phyloP scores from a whole-genome alignment of 805 yeast genomes.

The Ogataea glucozyma region DNA sequence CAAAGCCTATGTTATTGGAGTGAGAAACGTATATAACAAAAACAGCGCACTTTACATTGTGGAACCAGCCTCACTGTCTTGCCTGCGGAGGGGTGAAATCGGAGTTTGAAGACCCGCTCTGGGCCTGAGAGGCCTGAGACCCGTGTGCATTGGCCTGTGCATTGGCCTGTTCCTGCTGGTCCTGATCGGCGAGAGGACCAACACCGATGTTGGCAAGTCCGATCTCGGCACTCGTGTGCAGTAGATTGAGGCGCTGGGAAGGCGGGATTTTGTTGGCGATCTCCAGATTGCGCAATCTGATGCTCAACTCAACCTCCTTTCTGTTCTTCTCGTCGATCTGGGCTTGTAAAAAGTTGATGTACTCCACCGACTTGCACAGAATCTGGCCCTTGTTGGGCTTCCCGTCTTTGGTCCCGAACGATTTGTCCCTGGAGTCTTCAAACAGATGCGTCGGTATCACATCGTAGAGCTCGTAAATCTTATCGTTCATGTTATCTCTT shows the following conservation, averaged over 20 bases:
- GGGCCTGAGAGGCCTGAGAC: slow-evolving; percentile 3
- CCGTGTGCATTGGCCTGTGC: slow-evolving; percentile 1
- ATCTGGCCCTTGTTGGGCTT: slow-evolving; percentile 86
- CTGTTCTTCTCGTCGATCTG: slow-evolving; percentile 77
- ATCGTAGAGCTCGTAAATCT: slow-evolving; percentile 48
- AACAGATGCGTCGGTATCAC: slow-evolving; percentile 39
- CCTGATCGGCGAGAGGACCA: slow-evolving; percentile 63
- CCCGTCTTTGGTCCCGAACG: slow-evolving; percentile 76
- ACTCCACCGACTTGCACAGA: slow-evolving; percentile 71
- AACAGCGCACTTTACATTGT: slow-evolving; percentile 2
- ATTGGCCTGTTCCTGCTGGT: slow-evolving; percentile 3
- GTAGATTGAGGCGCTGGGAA: slow-evolving; percentile 41
- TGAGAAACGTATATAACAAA: background rate
- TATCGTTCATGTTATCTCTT: slow-evolving; percentile 58
- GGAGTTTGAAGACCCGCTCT: slow-evolving; percentile 12
- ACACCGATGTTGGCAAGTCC: slow-evolving; percentile 80
- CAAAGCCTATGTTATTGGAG: too few species aligned
- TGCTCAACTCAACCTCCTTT: slow-evolving; percentile 70
- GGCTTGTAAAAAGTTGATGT: slow-evolving; percentile 64
- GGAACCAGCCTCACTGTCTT: too few species aligned
- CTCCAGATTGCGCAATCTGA: slow-evolving; percentile 57
- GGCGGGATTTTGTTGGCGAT: slow-evolving; percentile 43
- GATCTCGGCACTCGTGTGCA: slow-evolving; percentile 76
- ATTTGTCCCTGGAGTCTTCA: slow-evolving; percentile 43
- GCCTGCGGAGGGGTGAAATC: slow-evolving; percentile 14